Conservation (phyloP, 1,284 basidiomycete species). For the Ceratobasidium sp. region DNA sequence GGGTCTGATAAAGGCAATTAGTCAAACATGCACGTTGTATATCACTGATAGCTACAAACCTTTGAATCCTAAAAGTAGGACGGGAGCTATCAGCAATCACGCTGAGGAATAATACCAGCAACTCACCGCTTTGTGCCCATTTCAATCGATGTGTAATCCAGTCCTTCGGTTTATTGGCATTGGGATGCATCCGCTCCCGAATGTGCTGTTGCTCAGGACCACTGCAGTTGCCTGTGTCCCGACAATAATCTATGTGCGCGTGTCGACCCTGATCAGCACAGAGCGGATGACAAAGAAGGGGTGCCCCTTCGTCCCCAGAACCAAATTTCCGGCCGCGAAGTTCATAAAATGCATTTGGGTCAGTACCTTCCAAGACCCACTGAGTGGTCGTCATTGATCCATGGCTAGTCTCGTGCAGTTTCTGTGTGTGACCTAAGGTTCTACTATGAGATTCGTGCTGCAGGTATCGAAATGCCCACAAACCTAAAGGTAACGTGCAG, state of each 20-base stretch:
- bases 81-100: not conserved
- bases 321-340: constrained; percentile 70
- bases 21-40: not conserved
- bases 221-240: constrained; percentile 59
- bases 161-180: constrained; percentile 67
- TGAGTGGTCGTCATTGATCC: constrained; percentile 72
- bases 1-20: constrained; percentile 62
- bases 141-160: constrained; percentile 67
- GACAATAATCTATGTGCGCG: constrained; percentile 71
- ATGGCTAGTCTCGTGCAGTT: constrained; percentile 73
- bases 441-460: constrained; percentile 53
- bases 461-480: not conserved
- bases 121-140: constrained; percentile 64
- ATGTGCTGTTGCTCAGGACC: constrained; percentile 63
- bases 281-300: constrained; percentile 73
- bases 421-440: constrained; percentile 69
- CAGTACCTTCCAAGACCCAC: constrained; percentile 70
- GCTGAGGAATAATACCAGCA: too few species aligned
- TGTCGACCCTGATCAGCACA: constrained; percentile 70
- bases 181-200: too few species aligned
- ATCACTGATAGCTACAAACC: not conserved
- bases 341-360: constrained; percentile 64
- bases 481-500: constrained; percentile 71
- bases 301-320: constrained; percentile 71
- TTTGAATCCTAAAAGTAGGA: too few species aligned